phyloP scores from a whole-genome alignment of 306 rosid genomes.

The Cercis canadensis region DNA sequence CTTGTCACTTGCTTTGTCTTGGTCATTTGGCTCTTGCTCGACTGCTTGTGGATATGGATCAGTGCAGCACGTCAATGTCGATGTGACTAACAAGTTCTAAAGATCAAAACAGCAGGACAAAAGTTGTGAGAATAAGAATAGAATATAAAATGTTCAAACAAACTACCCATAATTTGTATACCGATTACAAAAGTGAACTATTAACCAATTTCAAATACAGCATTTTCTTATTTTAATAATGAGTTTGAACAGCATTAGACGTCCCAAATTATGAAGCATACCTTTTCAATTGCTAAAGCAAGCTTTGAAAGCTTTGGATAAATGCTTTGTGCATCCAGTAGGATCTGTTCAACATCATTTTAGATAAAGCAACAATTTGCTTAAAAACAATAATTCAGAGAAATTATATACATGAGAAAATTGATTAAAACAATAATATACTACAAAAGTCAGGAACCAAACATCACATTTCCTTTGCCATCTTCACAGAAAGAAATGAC shows the following conservation, averaged over 20 bases:
- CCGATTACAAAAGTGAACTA: too few species aligned
- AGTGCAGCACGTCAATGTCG: constrained; percentile 60
- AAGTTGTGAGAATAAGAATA: constrained; percentile 1
- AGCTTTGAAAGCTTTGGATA: constrained; percentile 93
- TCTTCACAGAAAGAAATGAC: not conserved
- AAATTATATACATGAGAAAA: too few species aligned
- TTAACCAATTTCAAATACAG: constrained; percentile 11
- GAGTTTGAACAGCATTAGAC: constrained; percentile 23
- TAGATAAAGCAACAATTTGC: constrained; percentile 15
- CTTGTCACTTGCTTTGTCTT: constrained; percentile 56
- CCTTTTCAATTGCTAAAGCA: constrained; percentile 95
- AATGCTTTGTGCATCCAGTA: constrained; percentile 72
- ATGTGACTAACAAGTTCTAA: constrained; percentile 90
- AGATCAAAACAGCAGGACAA: constrained; percentile 32
- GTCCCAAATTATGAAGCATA: constrained; percentile 40
- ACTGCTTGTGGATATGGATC: constrained; percentile 58
- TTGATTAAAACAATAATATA: too few species aligned
- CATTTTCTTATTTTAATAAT: constrained; percentile 7
- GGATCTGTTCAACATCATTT: constrained; percentile 62
- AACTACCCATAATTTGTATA: too few species aligned
- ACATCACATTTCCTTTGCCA: not conserved
- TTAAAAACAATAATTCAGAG: too few species aligned
- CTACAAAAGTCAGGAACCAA: not conserved
- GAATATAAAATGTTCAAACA: not conserved
- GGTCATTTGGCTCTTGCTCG: constrained; percentile 44